phyloP scores from a whole-genome alignment of 345 rosid genomes.

The Brassica incana region DNA sequence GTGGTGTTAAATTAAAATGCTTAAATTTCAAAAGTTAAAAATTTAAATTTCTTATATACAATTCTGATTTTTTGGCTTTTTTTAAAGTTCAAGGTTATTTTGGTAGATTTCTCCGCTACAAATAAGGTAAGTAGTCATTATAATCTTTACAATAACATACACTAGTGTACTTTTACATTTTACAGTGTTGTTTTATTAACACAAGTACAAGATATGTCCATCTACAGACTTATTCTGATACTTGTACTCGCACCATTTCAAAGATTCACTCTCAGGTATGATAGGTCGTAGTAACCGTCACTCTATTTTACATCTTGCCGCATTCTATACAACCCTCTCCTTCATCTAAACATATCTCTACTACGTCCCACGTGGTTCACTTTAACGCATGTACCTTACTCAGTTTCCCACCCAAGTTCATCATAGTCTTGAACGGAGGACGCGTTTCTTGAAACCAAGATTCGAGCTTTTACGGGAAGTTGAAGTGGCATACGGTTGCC shows the following conservation, averaged over 20 bases:
- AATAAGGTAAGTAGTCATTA: too few species aligned
- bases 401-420: not conserved
- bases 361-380: not conserved
- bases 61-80: too few species aligned
- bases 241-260: conserved; percentile 20
- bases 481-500: conserved; percentile 67
- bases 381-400: too few species aligned
- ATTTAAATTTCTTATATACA: too few species aligned
- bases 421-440: conserved; percentile 68
- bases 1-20: too few species aligned
- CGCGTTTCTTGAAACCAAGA: conserved; percentile 49
- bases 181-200: conserved; percentile 9
- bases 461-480: conserved; percentile 51
- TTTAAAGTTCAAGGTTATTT: too few species aligned
- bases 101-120: too few species aligned
- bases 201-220: conserved; percentile 10
- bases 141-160: not conserved
- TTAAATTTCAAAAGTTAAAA: too few species aligned
- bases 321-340: conserved; percentile 31
- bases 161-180: not conserved
- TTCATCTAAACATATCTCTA: conserved; percentile 27
- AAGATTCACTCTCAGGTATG: conserved; percentile 29
- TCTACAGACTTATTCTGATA: conserved; percentile 32
- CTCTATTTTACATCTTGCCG: conserved; percentile 36
- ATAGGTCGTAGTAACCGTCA: conserved; percentile 23